These are phyloP conservation scores for Pichia manshurica DNA, from an alignment of 805 yeast genomes.

Conservation along the genomic window DNA sequence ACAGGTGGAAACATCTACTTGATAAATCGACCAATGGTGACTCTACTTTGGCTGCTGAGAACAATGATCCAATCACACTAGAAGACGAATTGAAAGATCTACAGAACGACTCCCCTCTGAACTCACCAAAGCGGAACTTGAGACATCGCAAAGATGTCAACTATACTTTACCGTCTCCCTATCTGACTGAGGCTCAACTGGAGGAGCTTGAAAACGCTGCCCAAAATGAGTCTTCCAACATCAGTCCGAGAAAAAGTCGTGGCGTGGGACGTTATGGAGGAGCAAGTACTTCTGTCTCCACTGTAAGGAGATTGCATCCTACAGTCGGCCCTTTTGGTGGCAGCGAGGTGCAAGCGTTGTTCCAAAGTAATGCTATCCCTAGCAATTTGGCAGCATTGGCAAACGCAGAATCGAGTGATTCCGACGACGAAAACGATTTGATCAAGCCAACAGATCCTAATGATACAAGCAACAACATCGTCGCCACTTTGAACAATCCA, in stretches of 20 bases:
- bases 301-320: slow-evolving; percentile 71
- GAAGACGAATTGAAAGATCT: slow-evolving; percentile 64
- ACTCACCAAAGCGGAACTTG: slow-evolving; percentile 45
- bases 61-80: slow-evolving; percentile 33
- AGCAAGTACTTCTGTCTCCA: slow-evolving; percentile 24
- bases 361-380: slow-evolving; percentile 58
- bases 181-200: slow-evolving; percentile 38
- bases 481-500: slow-evolving; percentile 11
- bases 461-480: slow-evolving; percentile 22
- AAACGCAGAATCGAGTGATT: slow-evolving; percentile 38
- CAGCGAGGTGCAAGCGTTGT: slow-evolving; percentile 79
- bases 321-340: slow-evolving; percentile 99
- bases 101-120: slow-evolving; percentile 48
- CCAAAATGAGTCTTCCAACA: background rate
- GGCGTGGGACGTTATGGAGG: slow-evolving; percentile 21
- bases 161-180: slow-evolving; percentile 80
- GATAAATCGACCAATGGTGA: background rate
- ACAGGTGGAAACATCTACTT: slow-evolving; percentile 12
- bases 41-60: slow-evolving; percentile 4
- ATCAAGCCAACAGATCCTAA: slow-evolving; percentile 32
- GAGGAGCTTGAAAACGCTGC: slow-evolving; percentile 14
- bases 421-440: slow-evolving; percentile 43
- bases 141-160: slow-evolving; percentile 70
- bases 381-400: slow-evolving; percentile 33
- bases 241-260: slow-evolving; percentile 29